A percentile compares a stretch with the other conserved stretches of the same genome.
phyloP scores from a whole-genome alignment of 257 asterid genomes.

The Sherardia arvensis region DNA sequence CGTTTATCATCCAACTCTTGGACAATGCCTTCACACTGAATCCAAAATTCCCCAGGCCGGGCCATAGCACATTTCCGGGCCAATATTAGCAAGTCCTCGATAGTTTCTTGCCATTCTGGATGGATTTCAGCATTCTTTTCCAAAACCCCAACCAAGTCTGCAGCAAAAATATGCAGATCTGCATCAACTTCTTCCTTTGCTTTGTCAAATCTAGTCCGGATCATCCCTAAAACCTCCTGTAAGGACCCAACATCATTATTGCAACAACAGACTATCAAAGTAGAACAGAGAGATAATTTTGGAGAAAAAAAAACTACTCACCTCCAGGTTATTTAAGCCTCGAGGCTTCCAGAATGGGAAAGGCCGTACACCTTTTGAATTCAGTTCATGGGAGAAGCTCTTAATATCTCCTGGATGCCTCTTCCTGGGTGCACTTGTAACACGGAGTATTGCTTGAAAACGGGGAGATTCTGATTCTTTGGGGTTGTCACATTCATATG shows the following conservation, averaged over 20 bases:
- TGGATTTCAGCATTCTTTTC: slow-evolving; percentile 87
- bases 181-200: slow-evolving; percentile 99
- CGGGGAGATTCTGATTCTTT: slow-evolving; percentile 98
- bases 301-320: slow-evolving; percentile 18
- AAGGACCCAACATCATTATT: slow-evolving; percentile 15
- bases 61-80: slow-evolving; percentile 96
- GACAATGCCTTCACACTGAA: slow-evolving; percentile 97
- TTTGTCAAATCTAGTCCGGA: slow-evolving; percentile 83
- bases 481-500: slow-evolving; percentile 88
- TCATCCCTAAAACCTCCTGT: slow-evolving; percentile 92
- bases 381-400: slow-evolving; percentile 95
- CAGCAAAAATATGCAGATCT: slow-evolving; percentile 93
- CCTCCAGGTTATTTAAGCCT: slow-evolving; percentile 92
- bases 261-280: slow-evolving; percentile 15
- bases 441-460: slow-evolving; percentile 94
- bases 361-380: slow-evolving; percentile 97
- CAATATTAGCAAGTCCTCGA: slow-evolving; percentile 86
- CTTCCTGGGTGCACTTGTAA: slow-evolving; percentile 98
- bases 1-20: slow-evolving; percentile 96
- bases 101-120: slow-evolving; percentile 97
- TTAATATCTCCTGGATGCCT: slow-evolving; percentile 90
- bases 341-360: slow-evolving; percentile 97
- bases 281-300: slow-evolving; percentile 8
- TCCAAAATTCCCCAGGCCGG: slow-evolving; percentile 95
- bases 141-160: slow-evolving; percentile 79